Conservation (phyloP, 2,329 filamentous ascomycete genomes). For the Dichotomopilus funicola region DNA sequence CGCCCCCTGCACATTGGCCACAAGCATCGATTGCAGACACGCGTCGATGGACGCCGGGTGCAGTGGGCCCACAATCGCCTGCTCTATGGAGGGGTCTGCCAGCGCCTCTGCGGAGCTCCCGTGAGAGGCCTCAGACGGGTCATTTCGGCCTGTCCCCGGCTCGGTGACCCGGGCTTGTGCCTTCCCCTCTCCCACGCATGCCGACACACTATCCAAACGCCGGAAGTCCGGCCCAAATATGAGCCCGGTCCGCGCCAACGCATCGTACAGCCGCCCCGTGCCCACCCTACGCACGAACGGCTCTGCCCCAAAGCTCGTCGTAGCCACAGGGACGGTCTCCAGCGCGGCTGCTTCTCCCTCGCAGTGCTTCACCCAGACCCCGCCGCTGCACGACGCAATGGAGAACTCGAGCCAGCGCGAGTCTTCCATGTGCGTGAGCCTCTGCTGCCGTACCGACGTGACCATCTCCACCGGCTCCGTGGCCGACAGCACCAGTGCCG, state of each 20-base stretch:
- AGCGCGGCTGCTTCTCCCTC: slow-evolving; percentile 1
- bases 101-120: background rate
- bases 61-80: background rate
- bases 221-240: slow-evolving; percentile 6
- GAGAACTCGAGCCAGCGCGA: slow-evolving; percentile 10
- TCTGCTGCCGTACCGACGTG: background rate
- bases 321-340: background rate
- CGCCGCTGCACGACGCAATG: slow-evolving; percentile 3
- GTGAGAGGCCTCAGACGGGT: too few relatives aligned
- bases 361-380: slow-evolving; percentile 11
- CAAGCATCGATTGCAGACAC: background rate
- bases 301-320: background rate
- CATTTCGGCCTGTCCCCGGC: too few relatives aligned
- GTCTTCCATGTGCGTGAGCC: slow-evolving; percentile 1
- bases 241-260: background rate
- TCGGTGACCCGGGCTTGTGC: background rate
- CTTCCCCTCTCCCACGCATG: background rate
- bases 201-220: background rate
- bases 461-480: slow-evolving; percentile 7
- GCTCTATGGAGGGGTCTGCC: too few relatives aligned
- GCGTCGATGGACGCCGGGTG: slow-evolving; percentile 8
- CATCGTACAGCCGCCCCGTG: background rate
- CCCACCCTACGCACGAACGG: background rate
- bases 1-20: background rate
- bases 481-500: slow-evolving; percentile 6